Conservation (phyloP, 139 green algal species). For the Ulvella scutata region DNA sequence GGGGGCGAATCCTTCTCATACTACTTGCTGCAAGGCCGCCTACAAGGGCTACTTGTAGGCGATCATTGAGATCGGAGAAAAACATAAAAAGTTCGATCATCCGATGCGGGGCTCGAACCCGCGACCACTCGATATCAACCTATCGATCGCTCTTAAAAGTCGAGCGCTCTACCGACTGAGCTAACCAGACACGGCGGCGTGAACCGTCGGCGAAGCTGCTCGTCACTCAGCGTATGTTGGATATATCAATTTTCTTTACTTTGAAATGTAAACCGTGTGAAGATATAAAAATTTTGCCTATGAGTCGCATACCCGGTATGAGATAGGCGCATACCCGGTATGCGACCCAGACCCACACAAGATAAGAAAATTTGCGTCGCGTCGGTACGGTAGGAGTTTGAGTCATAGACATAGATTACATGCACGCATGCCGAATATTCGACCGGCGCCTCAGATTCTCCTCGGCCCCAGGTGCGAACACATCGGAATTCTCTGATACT, state of each 20-base stretch:
- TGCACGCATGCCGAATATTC: no score
- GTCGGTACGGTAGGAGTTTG: no score
- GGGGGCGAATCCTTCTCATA: no score
- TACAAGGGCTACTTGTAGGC: no score
- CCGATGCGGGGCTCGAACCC: slow-evolving; percentile 1
- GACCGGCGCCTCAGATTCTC: no score
- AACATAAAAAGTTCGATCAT: no score
- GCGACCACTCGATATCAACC: not conserved
- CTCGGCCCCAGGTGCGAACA: no score
- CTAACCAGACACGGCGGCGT: not conserved
- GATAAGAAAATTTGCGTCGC: not conserved
- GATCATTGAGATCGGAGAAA: no score
- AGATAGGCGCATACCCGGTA: not conserved
- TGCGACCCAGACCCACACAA: not conserved
- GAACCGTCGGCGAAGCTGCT: not conserved
- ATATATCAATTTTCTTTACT: not conserved
- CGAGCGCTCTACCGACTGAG: slow-evolving; percentile 2
- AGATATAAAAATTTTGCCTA: not conserved
- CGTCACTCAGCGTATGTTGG: not conserved
- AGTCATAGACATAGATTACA: no score
- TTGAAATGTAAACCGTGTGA: not conserved
- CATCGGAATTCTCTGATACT: no score
- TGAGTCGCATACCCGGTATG: not conserved
- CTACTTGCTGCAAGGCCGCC: no score
- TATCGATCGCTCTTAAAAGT: not conserved